Base-by-base conservation (phyloP, 176 grass and related monocot species). In the Poa pratensis region DNA sequence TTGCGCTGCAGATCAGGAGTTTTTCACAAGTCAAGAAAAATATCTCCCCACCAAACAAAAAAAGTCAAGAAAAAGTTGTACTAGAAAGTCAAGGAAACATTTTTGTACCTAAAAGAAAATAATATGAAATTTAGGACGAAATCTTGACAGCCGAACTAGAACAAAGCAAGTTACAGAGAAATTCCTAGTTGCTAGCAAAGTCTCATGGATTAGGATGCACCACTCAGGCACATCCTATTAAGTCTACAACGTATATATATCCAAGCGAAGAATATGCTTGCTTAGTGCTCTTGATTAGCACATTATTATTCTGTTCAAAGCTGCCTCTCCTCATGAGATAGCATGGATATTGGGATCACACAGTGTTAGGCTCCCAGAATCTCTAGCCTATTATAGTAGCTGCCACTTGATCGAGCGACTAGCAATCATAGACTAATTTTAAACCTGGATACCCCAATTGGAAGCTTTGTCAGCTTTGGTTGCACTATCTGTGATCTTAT, bases 261-360 rank as follows among this genome's bases (percentile, higher is more conserved):
- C 32, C 43, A 90, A 49, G 62, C 14, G 62, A 65, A 63, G 79
- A 78, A 78, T 86, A 66, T 86, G 84, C 45, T 65, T 53, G 26
- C 26, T 71, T 77, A 71, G 67, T 76, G 63, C 13, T 81, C 26
- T 43, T 18, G 32, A 77, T 81, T 86, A 86, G 55, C 55, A 17
- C 43, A 79, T 58, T 83, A 65, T 32, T 65, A 65, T 82, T 86
- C 20, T 83, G 65, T 74, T 78, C 65, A 86, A 90, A 83, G 79
- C 55, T 59, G 46, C 65, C 63, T 71, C 45, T 35, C 30, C 73
- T 90, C 84, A 86, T 90, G 63, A 82, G 40, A 82, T 8, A 23
- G 42, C 45, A 43, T 39, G 32, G 26, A 74, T 62, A 63, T 35
- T 61, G 69, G 54, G 72, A 82, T 90, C 73, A 82, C 22, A 78